phyloP scores from a whole-genome alignment of 2,329 filamentous ascomycete genomes.

The Lachnellula arida region DNA sequence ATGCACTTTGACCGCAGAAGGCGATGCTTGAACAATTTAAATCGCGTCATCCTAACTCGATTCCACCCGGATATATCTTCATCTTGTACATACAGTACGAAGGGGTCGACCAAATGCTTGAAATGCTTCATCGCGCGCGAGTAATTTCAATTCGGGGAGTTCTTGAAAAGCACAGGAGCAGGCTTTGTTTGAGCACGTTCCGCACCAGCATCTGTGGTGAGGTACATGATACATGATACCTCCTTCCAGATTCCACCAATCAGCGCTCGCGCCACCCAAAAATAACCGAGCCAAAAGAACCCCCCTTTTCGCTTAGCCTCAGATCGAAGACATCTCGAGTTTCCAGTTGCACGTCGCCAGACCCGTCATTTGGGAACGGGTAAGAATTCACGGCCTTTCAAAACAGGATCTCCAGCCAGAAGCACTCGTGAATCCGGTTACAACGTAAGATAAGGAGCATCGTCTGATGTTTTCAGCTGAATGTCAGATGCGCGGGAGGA shows the following conservation, averaged over 20 bases:
- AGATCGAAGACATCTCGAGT: conserved; percentile 8
- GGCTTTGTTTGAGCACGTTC: background rate
- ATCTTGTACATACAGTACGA: background rate
- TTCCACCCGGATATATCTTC: background rate
- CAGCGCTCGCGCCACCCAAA: conserved; percentile 2
- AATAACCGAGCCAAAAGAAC: background rate
- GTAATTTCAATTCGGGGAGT: background rate
- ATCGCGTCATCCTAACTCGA: background rate
- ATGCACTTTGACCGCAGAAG: too few relatives aligned
- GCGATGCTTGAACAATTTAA: background rate
- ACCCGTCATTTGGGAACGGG: background rate
- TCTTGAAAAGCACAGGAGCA: background rate
- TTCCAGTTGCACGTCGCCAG: conserved; percentile 5
- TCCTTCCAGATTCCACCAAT: conserved; percentile 11
- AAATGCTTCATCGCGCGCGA: background rate
- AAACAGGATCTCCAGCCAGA: conserved; percentile 6
- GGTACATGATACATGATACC: background rate
- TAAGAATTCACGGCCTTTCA: background rate
- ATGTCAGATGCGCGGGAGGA: conserved; percentile 1
- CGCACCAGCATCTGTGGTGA: background rate
- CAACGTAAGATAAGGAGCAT: background rate
- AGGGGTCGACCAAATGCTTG: background rate
- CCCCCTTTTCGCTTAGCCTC: conserved; percentile 7
- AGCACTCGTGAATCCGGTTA: conserved; percentile 4
- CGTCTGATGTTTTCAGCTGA: conserved; percentile 9